Evolutionary conservation across 192 early-diverging fungal species (phyloP).

Genomic region (Linnemannia zychae): DNA sequence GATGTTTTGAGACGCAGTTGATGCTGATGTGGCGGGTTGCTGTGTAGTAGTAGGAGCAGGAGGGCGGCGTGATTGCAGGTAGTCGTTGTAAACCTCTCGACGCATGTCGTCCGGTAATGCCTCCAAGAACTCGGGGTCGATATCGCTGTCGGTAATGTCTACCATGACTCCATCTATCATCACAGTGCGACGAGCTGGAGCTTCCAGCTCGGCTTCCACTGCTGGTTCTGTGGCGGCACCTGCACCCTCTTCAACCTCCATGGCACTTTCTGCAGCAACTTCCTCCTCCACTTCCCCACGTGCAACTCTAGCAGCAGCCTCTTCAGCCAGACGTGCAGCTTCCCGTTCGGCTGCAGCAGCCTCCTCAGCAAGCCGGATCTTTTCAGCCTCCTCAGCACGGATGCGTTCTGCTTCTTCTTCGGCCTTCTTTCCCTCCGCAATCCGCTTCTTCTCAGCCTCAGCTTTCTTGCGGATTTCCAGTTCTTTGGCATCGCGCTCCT

Average conservation of each 20-base stretch:
- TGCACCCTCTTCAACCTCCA: slow-evolving; percentile 31
- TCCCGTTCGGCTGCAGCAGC: slow-evolving; percentile 50
- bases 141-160: slow-evolving; percentile 95
- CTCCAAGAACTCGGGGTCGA: slow-evolving; percentile 93
- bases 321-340: slow-evolving; percentile 51
- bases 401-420: slow-evolving; percentile 63
- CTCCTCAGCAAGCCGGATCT: slow-evolving; percentile 41
- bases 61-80: slow-evolving; percentile 63
- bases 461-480: slow-evolving; percentile 58
- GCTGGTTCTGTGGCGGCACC: slow-evolving; percentile 13
- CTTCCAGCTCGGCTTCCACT: slow-evolving; percentile 29
- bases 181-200: slow-evolving; percentile 66
- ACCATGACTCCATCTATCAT: slow-evolving; percentile 84
- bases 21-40: slow-evolving; percentile 31
- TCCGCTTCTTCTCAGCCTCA: slow-evolving; percentile 70
- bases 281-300: slow-evolving; percentile 40
- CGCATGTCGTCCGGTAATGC: slow-evolving; percentile 96
- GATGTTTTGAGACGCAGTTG: slow-evolving; percentile 60
- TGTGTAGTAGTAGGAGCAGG: slow-evolving; percentile 33
- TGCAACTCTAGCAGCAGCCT: slow-evolving; percentile 33
- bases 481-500: slow-evolving; percentile 69
- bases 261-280: slow-evolving; percentile 42
- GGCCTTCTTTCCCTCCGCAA: slow-evolving; percentile 58
- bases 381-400: slow-evolving; percentile 59
- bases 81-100: slow-evolving; percentile 91